Evolutionary conservation across 495 filamentous ascomycete species (phyloP), one percentile per base, ranked within the genome.

Genomic region (Aspergillus asperescens): DNA sequence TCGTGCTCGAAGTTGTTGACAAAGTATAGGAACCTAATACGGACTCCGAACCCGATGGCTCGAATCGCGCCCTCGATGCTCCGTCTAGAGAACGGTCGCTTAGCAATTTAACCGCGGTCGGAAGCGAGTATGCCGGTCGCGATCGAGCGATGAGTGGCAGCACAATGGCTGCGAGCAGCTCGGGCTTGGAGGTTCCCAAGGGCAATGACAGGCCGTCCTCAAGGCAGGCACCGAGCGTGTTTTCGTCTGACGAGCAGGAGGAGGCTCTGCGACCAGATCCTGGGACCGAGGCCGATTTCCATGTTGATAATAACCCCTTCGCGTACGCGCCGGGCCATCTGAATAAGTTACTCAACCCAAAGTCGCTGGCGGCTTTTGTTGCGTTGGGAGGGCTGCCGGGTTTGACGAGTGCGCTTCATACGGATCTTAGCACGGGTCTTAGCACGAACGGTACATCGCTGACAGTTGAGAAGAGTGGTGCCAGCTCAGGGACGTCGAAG

Each of bases 311-410:
- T 48, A 94, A 94, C 65, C 81, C 76, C 29, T 94, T 94, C 54
- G 89, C 87, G 0, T 93, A 89, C 52, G 81, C 86, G 3, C 89
- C 87, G 0, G 89, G 90, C 0, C 88, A 92, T 39, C 60, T 95
- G 57, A 81, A 78, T 46, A 94, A 91, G 62, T 62, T 94, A 6
- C 67, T 86, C 29, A 90, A 90, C 48, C 90, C 90, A 0, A 95
- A 95, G 70, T 90, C 76, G 52, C 72, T 90, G 37, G 73, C 76
- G 32, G 89, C 88, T 0, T 88, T 94, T 52, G 79, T 82, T 55
- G 88, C 89, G 0, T 60, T 95, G 23, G 90, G 90, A 34, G 90
- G 90, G 20, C 60, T 94, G n/a, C 62, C 66, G 6, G 90, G 90
- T n/a, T 63, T 96, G 22, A 84, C 89, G 60, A 85, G 81, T 54